These are phyloP conservation scores for Paramecium tetraurelia DNA, from an alignment of 73 alveolate species.

Conservation along the genomic window DNA sequence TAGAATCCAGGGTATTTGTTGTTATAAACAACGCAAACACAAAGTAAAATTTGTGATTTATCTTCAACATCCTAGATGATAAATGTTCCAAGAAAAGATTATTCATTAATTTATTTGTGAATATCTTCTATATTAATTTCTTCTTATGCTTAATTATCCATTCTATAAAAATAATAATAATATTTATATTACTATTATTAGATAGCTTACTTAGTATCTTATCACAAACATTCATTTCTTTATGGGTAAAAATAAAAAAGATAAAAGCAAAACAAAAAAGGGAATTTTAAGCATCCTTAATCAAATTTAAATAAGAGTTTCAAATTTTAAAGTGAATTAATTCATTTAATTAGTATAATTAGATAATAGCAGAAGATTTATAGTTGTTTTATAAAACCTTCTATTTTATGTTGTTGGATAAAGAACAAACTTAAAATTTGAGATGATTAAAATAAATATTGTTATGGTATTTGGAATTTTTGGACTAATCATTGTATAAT, in stretches of 20 bases:
- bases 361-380: too few relatives aligned
- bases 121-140: not conserved
- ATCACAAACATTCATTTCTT: too few relatives aligned
- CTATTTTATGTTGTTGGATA: too few relatives aligned
- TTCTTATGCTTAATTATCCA: not conserved
- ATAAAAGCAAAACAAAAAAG: too few relatives aligned
- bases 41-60: not conserved
- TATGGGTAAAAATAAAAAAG: too few relatives aligned
- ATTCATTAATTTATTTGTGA: not conserved
- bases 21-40: not conserved
- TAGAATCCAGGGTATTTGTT: conserved; percentile 29
- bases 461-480: not conserved
- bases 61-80: not conserved
- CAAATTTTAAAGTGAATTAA: too few relatives aligned
- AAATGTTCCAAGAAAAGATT: not conserved
- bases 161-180: not conserved
- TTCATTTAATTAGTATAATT: not conserved
- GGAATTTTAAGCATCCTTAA: not conserved
- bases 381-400: not conserved
- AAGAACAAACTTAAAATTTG: not conserved
- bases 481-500: not conserved
- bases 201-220: too few relatives aligned
- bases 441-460: not conserved
- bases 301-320: too few relatives aligned
- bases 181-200: too few relatives aligned